Base-by-base conservation (phyloP, 805 yeast genomes). In the Ascoidea rubescens region DNA sequence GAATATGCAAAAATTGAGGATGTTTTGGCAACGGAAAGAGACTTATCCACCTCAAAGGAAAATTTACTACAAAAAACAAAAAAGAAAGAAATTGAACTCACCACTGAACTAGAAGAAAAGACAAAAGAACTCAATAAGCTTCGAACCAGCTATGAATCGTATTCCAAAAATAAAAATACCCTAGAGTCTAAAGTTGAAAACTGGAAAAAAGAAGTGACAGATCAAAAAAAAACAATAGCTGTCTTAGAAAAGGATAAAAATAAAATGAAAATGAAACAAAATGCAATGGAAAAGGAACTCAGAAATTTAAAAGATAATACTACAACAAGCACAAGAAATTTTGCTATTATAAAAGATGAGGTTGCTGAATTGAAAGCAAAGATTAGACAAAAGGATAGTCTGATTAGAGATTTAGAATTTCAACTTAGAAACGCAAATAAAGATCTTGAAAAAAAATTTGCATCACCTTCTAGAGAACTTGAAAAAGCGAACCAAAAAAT, bases 11-110 rank as follows among this genome's bases (percentile, higher is more conserved):
- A 63, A 48, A 54, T 71, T n/a, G 64, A 64, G 37, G 60, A 62
- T 5, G 53, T 62, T 30, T 62, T 74, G 6, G 64, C 64, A n/a
- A 57, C 68, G 30, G 81, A 77, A 54, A 62, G 72, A 21, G 58
- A 60, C 37, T 60, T 67, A 14, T 70, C 80, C 21, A 66, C 71
- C 42, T 74, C 72, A 50, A 78, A 77, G 51, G 79, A 78, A 49
- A 60, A 61, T 2, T 62, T 69, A n/a, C 59, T 86, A 12, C 67
- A 68, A 4, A 62, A 67, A 8, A 64, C 78, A 6, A 72, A 72
- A 53, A 57, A 56, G 5, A 71, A 71, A 12, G 79, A 75, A 55
- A 59, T 59, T 56, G 95, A 90, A 67, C 77, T 93, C 58, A 89
- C 96, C 48, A 55, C 59, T 8, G 67, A 71, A 58, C 61, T 67